Conservation (phyloP, 23 red algal genomes). For the Cyanidium caldarium region DNA sequence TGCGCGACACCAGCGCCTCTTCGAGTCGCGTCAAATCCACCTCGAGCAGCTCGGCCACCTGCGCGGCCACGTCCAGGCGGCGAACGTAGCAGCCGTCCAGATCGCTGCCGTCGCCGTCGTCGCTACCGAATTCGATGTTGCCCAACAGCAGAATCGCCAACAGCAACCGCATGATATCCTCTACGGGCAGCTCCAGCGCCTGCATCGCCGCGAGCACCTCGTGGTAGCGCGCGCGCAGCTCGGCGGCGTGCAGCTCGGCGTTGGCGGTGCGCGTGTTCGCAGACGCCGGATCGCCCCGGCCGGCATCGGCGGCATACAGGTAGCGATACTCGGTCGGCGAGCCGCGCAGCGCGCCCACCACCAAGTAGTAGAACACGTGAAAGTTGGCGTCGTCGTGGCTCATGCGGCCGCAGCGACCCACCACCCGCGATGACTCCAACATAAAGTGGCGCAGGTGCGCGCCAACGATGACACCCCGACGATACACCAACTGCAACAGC, state of each 20-base stretch:
- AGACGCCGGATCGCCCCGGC: background rate
- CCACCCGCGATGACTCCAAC: background rate
- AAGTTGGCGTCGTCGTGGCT: slow-evolving; percentile 1
- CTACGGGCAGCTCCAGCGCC: no score
- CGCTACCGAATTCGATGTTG: no score
- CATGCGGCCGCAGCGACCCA: background rate
- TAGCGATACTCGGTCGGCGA: background rate
- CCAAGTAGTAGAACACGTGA: slow-evolving; percentile 7
- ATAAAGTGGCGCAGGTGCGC: background rate
- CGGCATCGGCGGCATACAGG: background rate
- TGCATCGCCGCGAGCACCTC: no score
- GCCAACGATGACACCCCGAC: background rate
- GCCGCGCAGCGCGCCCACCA: background rate
- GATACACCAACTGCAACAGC: background rate
- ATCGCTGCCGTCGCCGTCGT: no score
- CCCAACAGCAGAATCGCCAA: no score
- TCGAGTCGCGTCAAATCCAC: background rate
- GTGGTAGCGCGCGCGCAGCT: no score
- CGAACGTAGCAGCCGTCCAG: no score
- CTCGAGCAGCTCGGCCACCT: background rate
- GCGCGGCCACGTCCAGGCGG: background rate
- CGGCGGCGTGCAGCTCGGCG: no score
- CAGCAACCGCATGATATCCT: no score
- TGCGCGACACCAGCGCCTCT: background rate
- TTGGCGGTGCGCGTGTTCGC: no score